Percentiles rank a stretch among this genome's conserved stretches.
Conservation (phyloP, 2,329 filamentous ascomycete genomes). For the Emmonsiellopsis sp. region DNA sequence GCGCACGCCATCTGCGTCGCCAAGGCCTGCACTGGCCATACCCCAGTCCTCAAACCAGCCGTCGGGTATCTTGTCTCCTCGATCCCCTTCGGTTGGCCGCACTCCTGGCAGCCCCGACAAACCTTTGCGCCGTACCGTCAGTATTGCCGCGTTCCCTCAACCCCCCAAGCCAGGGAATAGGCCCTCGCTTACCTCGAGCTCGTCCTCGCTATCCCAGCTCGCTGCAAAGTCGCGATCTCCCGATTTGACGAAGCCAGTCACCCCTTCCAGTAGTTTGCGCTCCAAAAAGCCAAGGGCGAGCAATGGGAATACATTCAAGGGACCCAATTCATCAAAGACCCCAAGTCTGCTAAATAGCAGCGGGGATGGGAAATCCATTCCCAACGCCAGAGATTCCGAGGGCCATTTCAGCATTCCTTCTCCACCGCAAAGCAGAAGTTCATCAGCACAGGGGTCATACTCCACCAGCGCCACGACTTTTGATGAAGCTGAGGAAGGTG, state of each 20-base stretch:
- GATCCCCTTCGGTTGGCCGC: conserved; percentile 47
- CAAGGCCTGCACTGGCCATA: conserved; percentile 40
- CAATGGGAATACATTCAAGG: conserved; percentile 39
- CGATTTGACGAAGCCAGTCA: conserved; percentile 38
- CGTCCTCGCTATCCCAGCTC: conserved; percentile 13
- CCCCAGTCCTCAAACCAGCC: conserved; percentile 40
- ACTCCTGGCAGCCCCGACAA: conserved; percentile 48
- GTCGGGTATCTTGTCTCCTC: conserved; percentile 47
- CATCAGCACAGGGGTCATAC: conserved; percentile 85
- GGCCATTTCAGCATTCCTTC: conserved; percentile 69
- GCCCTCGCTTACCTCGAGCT: conserved; percentile 36
- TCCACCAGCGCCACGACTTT: conserved; percentile 83
- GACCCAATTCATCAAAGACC: conserved; percentile 38
- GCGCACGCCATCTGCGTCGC: conserved; percentile 50
- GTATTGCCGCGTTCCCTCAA: conserved; percentile 88
- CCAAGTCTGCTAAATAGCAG: conserved; percentile 72
- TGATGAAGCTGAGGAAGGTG: conserved; percentile 61
- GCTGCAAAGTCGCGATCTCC: conserved; percentile 15
- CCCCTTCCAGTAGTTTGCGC: conserved; percentile 30
- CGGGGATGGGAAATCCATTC: conserved; percentile 65
- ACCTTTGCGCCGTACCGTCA: conserved; percentile 74
- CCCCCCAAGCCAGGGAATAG: conserved; percentile 61
- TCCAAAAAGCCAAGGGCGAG: conserved; percentile 48
- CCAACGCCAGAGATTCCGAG: conserved; percentile 59
- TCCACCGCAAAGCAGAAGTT: conserved; percentile 78